Base-by-base conservation (phyloP, 1,284 basidiomycete species). In the Farysia itapuensis region DNA sequence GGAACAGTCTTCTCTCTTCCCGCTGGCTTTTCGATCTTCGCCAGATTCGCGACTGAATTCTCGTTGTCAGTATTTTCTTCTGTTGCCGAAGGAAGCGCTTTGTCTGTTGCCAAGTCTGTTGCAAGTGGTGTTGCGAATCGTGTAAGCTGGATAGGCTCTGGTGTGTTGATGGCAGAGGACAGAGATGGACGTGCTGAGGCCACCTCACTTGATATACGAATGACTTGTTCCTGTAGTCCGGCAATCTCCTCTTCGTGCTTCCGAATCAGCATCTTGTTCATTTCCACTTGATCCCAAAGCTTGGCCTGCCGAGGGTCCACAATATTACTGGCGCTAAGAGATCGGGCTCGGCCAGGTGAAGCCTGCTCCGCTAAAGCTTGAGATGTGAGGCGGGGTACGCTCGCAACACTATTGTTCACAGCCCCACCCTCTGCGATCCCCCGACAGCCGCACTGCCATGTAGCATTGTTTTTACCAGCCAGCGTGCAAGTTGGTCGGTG, bases 401-500 rank as follows among this genome's bases (percentile, higher is more conserved):
- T 19, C 2, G 38, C 29, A 13, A 32, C 31, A 24, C 38, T 40
- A 12, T 18, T 28, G 16, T 29, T 12, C 9, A 28, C 30, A 12
- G 14, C 8, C 4, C 26, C 20, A 5, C 28, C 21, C 5, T 21
- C 9, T 18, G 20, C 38, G 16, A 31, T 14, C 3, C 38, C 30
- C 15, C 57, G 50, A 13, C 57, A 60, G 16, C 57, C 57, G 19
- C 57, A 60, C 26, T 60, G 57, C 57, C 57, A 60, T 7, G 57
- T 60, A 4, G 57, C 57, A 14, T 60, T 60, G 36, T 23, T 41
- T 23, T 60, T 60, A 28, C 50, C 57, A 4, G 57, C 57, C 20
- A 60, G 35, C 7, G 42, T 24, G 24, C 57, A 60, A 26, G 21
- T 28, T 4, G 57, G 57, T 20, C 39, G 45, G 24, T 60, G 57